Evolutionary conservation across 148 eudicot genomes (phyloP), one percentile per base, ranked within the genome.

Genomic region (Nepenthes mirabilis): DNA sequence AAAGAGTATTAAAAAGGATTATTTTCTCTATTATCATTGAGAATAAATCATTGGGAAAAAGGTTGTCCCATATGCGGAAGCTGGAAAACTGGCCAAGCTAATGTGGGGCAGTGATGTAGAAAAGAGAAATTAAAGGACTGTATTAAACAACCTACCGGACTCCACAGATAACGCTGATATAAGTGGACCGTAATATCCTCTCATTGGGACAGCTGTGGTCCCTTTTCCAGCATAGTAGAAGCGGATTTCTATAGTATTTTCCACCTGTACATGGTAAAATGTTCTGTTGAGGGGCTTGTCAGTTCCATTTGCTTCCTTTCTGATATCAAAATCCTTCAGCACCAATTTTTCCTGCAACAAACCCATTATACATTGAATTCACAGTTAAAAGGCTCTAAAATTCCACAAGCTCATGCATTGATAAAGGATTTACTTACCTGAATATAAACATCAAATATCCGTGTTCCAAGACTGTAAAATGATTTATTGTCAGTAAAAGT

Each of bases 401-500:
- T 40, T 40, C 45, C 32, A n/a, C 11, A 11, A 52, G 55, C 55
- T 52, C n/a, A n/a, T 32, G 3, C 23, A n/a, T 5, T 2, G 4
- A 0, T 40, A 40, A 52, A 52, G 1, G 2, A 11, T 11, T 52
- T 14, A n/a, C 6, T 52, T 60, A 86, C 93, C 88, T 86, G 93
- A 55, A 86, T 72, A 67, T 86, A 86, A 48, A 86, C 56, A 64
- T 86, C 84, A 73, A 86, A 86, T 5, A 83, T 66, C 34, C 88
- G 74, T 62, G 82, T 76, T 72, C 93, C 93, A 62, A 86, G 88
- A 65, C 86, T 74, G 4, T 49, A 35, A 61, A 47, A 80, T 36
- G 88, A 75, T 53, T 34, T 53, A 45, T 76, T 75, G 35, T 68
- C 59, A 56, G 66, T 70, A 43, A 83, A 79, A 36, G 74, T 61